phyloP scores from a whole-genome alignment of 23 red algal genomes.

The Gracilariopsis chorda region DNA sequence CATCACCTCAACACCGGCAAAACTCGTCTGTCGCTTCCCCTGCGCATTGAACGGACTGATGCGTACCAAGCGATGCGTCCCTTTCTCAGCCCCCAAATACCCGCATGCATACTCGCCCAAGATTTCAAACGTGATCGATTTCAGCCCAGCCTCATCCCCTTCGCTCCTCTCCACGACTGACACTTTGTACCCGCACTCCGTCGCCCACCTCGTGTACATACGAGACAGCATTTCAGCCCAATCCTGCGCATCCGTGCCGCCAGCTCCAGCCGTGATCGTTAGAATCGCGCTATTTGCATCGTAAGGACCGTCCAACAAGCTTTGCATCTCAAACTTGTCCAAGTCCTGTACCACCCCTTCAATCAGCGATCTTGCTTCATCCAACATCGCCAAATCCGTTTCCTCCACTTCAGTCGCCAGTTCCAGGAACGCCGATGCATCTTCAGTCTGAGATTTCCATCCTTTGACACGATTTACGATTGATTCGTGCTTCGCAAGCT shows the following conservation, averaged over 20 bases:
- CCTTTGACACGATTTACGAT: conserved; percentile 25
- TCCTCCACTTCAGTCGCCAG: conserved; percentile 41
- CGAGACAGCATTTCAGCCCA: conserved; percentile 92
- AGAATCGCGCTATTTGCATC: conserved; percentile 66
- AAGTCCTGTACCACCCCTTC: conserved; percentile 38
- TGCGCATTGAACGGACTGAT: conserved; percentile 93
- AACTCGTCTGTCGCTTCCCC: conserved; percentile 95
- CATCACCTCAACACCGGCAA: conserved; percentile 95
- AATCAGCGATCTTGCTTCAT: conserved; percentile 49
- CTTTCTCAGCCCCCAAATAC: conserved; percentile 80
- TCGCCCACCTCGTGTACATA: conserved; percentile 91
- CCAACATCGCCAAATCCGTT: conserved; percentile 29
- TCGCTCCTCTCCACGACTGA: conserved; percentile 59
- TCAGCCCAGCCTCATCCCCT: conserved; percentile 87
- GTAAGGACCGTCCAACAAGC: conserved; percentile 73
- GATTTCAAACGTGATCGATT: conserved; percentile 75
- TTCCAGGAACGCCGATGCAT: conserved; percentile 51
- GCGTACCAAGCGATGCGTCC: conserved; percentile 95
- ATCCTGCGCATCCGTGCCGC: conserved; percentile 96
- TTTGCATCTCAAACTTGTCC: conserved; percentile 73
- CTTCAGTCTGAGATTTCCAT: conserved; percentile 51
- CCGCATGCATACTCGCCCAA: conserved; percentile 84
- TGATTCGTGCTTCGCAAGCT: conserved; percentile 52
- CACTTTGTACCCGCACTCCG: conserved; percentile 26
- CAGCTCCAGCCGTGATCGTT: conserved; percentile 83